phyloP scores from a whole-genome alignment of 345 rosid genomes.

The Eucalyptus victrix region DNA sequence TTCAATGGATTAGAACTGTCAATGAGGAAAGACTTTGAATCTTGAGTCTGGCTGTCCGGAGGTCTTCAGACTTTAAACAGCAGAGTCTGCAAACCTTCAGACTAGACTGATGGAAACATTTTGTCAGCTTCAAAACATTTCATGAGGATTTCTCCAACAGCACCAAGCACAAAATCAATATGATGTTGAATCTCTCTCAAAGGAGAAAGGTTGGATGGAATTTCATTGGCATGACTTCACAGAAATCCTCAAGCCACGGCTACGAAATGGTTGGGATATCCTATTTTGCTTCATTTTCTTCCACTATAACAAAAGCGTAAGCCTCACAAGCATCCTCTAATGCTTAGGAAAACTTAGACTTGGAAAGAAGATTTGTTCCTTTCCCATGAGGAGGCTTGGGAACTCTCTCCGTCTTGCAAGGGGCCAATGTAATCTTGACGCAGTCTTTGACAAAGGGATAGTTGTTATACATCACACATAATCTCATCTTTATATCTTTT shows the following conservation, averaged over 20 bases:
- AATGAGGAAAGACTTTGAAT: no score
- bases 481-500: not conserved
- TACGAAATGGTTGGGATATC: not conserved
- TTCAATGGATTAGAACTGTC: no score
- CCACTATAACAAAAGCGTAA: not conserved
- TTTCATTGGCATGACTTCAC: not conserved
- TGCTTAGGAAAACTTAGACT: not conserved
- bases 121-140: no score
- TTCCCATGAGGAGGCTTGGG: not conserved
- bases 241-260: not conserved
- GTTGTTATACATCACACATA: not conserved
- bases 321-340: not conserved
- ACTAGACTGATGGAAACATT: no score
- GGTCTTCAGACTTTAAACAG: no score
- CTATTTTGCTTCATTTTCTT: not conserved
- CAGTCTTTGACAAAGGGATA: not conserved
- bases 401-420: not conserved
- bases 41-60: no score
- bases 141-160: no score
- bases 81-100: no score
- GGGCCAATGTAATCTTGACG: not conserved
- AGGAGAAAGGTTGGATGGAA: not conserved
- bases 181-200: not conserved
- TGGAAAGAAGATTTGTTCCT: not conserved
- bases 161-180: not conserved